phyloP scores from a whole-genome alignment of 1,284 basidiomycete species.

The Trametes polyzona region DNA sequence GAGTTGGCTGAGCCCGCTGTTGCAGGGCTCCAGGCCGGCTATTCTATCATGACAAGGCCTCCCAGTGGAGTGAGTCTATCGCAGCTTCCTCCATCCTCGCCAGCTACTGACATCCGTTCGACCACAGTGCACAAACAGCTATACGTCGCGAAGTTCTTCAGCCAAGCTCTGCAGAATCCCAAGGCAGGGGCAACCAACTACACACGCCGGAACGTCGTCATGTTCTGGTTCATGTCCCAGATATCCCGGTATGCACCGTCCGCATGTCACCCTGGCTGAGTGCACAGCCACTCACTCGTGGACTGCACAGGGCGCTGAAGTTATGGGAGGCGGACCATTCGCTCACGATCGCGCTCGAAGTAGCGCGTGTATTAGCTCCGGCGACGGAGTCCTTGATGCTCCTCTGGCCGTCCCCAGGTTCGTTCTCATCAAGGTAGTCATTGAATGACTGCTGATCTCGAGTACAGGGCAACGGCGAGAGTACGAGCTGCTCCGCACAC shows the following conservation, averaged over 20 bases:
- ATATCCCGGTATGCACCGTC: constrained; percentile 52
- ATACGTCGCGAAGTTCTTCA: constrained; percentile 56
- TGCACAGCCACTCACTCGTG: neutral
- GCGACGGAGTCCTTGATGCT: constrained; percentile 65
- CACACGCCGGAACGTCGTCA: constrained; percentile 64
- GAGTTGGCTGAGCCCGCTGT: neutral
- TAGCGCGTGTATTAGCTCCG: constrained; percentile 59
- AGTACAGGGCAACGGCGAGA: constrained; percentile 3
- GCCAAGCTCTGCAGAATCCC: neutral
- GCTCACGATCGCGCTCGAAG: constrained; percentile 64
- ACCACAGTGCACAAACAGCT: constrained; percentile 56
- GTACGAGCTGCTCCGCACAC: constrained; percentile 5
- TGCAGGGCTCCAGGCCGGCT: constrained; percentile 30
- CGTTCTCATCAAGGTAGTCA: constrained; percentile 17
- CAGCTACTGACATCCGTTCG: constrained; percentile 5
- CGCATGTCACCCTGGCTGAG: no score
- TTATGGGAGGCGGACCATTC: constrained; percentile 66
- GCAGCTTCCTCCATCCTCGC: neutral
- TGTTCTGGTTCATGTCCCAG: constrained; percentile 79
- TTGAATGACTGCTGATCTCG: neutral
- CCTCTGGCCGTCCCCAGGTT: constrained; percentile 69
- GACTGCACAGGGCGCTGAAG: constrained; percentile 50
- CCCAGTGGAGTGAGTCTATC: constrained; percentile 60
- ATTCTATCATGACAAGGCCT: constrained; percentile 64
- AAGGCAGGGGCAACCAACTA: constrained; percentile 55